Evolutionary conservation across 192 early-diverging fungal genomes (phyloP).

Genomic region (Podila clonocystis): DNA sequence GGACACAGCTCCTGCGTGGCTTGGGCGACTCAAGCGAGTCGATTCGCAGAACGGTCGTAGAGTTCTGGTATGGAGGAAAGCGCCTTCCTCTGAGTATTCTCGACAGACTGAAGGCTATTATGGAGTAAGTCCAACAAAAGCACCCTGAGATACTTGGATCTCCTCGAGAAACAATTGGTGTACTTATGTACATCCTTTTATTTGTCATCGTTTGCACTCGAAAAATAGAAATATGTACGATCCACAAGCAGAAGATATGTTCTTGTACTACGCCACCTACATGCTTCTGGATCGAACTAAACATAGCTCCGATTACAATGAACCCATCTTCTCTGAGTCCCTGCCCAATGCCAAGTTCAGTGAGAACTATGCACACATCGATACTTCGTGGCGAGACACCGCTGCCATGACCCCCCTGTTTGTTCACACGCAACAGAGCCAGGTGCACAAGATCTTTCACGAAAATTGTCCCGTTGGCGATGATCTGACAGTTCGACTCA

Average conservation of each 20-base stretch:
- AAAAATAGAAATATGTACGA: slow-evolving; percentile 64
- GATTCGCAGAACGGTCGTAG: slow-evolving; percentile 45
- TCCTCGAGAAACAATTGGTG: too few relatives aligned
- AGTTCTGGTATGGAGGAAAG: slow-evolving; percentile 55
- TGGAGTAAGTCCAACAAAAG: slow-evolving; percentile 40
- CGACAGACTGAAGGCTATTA: slow-evolving; percentile 38
- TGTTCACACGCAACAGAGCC: slow-evolving; percentile 59
- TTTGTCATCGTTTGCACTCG: neutral
- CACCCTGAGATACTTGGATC: neutral
- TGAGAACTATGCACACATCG: slow-evolving; percentile 63
- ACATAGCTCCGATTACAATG: slow-evolving; percentile 67
- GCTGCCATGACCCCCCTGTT: slow-evolving; percentile 72
- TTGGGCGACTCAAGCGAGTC: slow-evolving; percentile 50
- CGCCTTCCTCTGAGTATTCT: slow-evolving; percentile 48
- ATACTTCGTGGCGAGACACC: slow-evolving; percentile 64
- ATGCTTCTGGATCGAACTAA: slow-evolving; percentile 70
- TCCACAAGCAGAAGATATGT: slow-evolving; percentile 70
- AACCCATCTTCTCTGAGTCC: slow-evolving; percentile 68
- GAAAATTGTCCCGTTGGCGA: neutral
- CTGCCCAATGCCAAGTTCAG: slow-evolving; percentile 75
- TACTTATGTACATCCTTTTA: neutral
- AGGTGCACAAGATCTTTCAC: slow-evolving; percentile 9
- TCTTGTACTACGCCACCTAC: slow-evolving; percentile 64
- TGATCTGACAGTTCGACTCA: too few relatives aligned
- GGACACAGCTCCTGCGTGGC: slow-evolving; percentile 56